Evolutionary conservation across 2,329 filamentous ascomycete genomes (phyloP), one percentile per base, ranked within the genome.

Genomic region (Fusarium dlaminii): DNA sequence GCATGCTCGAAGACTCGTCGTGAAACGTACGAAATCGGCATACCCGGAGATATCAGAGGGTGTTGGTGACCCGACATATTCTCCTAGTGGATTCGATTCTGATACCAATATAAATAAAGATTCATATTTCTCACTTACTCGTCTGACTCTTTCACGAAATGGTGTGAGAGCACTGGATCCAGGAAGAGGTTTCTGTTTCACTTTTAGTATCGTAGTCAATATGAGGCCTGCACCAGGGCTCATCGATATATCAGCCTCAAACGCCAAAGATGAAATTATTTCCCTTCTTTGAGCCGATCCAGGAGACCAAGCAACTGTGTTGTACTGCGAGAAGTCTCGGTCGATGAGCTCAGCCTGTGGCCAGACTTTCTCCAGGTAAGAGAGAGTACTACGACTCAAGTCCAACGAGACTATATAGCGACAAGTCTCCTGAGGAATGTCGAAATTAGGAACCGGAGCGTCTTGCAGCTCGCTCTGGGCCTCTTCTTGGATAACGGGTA

Each of bases 221-320:
- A 97, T 81, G 6, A 97, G 83, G 0, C 93, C 94, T 0, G 88
- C 90, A 0, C 85, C 86, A 0, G 93, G 90, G 0, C 93, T 93
- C 10, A 95, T 76, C 2, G 92, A 88, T 7, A 98, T 81, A 76
- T 98, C 95, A 6, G 93, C 92, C 79, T 94, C 92, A 11, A 84
- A 82, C 2, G 82, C 82, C 3, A 88, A 80, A 0, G 82, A 72
- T 1, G 84, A 86, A 8, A 76, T 67, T 6, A 82, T 18, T 46
- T 73, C 66, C n/a, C 32, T 73, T 68, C 30, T 80, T 75, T 54
- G 80, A 78, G 59, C 52, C 8, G 70, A 75, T 6, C 69, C 59
- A 72, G 79, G 32, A 60, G 80, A 62, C 84, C 83, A 84, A 15
- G 69, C 42, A 39, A 80, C 62, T 11, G 77, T 80, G 49, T 84